Evolutionary conservation across 2,329 filamentous ascomycete genomes (phyloP).

Genomic region (Cladosporium sp.): DNA sequence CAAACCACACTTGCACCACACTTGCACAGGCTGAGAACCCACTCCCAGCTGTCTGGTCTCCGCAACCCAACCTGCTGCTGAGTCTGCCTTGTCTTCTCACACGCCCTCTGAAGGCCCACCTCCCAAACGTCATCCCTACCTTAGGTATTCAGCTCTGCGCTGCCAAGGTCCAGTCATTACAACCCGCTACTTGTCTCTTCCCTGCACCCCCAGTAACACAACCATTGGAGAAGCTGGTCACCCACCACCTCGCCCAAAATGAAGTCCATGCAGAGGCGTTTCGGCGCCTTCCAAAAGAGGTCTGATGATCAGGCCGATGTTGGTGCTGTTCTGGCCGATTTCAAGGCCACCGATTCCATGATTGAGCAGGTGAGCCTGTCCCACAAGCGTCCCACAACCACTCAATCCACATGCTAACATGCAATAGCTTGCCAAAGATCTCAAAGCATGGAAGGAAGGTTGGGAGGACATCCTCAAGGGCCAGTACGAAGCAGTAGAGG

Average conservation of each 20-base stretch:
- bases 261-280: conserved; percentile 59
- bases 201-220: too few species aligned
- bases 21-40: background rate
- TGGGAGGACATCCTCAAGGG: conserved; percentile 69
- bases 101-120: background rate
- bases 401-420: conserved; percentile 2
- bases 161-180: background rate
- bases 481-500: conserved; percentile 61
- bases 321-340: conserved; percentile 69
- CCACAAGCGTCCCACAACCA: background rate
- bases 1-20: too few species aligned
- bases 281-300: conserved; percentile 66
- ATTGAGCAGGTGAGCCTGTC: conserved; percentile 57
- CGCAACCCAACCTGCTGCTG: background rate
- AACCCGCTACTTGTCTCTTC: too few species aligned
- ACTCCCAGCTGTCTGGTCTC: background rate
- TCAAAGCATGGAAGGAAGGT: conserved; percentile 70
- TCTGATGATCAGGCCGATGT: conserved; percentile 74
- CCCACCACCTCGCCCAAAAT: conserved; percentile 20
- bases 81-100: background rate
- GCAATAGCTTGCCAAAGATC: conserved; percentile 66
- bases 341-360: conserved; percentile 72
- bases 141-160: background rate
- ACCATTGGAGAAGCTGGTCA: background rate
- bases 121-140: conserved; percentile 1